Conservation (phyloP, 768 basidiomycete species). For the Boletus fagicola region DNA sequence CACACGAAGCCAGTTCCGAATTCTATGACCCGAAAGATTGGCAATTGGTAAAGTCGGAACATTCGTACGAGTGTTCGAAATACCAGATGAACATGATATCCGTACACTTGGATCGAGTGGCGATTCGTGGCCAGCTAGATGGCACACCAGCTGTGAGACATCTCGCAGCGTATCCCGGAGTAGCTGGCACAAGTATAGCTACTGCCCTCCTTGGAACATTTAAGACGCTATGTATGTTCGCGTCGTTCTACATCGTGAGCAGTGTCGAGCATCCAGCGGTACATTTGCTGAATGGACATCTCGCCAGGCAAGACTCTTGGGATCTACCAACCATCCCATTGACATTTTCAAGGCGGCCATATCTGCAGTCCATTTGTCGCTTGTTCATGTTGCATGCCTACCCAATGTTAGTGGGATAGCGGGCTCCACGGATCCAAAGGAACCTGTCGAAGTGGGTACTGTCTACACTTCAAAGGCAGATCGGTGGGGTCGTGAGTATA, state of each 20-base stretch:
- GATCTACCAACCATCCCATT: constrained; percentile 68
- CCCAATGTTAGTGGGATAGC: constrained; percentile 28
- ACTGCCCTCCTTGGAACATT: constrained; percentile 44
- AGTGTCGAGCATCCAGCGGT: background rate
- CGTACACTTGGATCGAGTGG: constrained; percentile 49
- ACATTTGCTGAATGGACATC: constrained; percentile 2
- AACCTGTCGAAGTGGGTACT: constrained; percentile 25
- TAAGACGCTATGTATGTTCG: constrained; percentile 46
- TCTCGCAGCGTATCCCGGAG: constrained; percentile 66
- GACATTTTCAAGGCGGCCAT: constrained; percentile 61
- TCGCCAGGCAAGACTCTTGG: constrained; percentile 61
- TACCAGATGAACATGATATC: constrained; percentile 74
- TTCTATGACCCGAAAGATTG: constrained; percentile 65
- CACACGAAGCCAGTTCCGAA: constrained; percentile 55
- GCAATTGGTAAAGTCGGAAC: constrained; percentile 60
- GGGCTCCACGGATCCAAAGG: constrained; percentile 9
- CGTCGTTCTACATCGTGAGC: constrained; percentile 65
- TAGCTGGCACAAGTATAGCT: constrained; percentile 64
- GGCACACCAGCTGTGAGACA: constrained; percentile 40
- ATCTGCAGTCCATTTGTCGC: constrained; percentile 61
- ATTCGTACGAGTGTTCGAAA: constrained; percentile 71
- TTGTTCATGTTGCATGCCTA: constrained; percentile 55
- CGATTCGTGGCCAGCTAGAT: constrained; percentile 28
- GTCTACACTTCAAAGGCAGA: constrained; percentile 57
- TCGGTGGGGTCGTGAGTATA: constrained; percentile 52